These are phyloP conservation scores for Candida nonsorbophila DNA, from an alignment of 805 yeast species.

Conservation along the genomic window DNA sequence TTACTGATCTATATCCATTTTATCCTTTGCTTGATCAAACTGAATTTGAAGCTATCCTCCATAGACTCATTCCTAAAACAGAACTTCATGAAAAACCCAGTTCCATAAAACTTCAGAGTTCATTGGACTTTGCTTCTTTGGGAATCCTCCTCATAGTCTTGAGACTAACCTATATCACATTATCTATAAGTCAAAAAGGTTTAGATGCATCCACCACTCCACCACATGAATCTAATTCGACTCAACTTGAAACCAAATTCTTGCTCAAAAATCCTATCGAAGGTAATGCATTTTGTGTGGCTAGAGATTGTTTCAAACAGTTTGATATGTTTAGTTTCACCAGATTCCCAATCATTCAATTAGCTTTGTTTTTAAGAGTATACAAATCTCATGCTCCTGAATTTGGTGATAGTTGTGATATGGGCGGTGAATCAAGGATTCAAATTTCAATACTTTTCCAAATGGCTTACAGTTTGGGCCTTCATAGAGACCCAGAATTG, in stretches of 20 bases:
- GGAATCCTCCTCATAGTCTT: constrained; percentile 29
- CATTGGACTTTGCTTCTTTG: constrained; percentile 26
- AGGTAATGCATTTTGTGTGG: constrained; percentile 23
- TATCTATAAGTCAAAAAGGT: no score
- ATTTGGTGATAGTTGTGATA: constrained; percentile 52
- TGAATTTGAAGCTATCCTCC: no score
- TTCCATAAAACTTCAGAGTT: no score
- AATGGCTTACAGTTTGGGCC: constrained; percentile 34
- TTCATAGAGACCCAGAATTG: constrained; percentile 45
- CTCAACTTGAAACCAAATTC: constrained; percentile 19
- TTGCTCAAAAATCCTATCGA: constrained; percentile 24
- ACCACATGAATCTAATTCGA: no score
- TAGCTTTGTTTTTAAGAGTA: constrained; percentile 46
- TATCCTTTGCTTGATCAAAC: no score
- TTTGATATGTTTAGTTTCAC: constrained; percentile 32
- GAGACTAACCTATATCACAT: constrained; percentile 27
- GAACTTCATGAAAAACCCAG: no score
- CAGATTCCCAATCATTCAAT: no score
- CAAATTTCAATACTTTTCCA: constrained; percentile 23
- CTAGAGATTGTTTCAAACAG: constrained; percentile 30
- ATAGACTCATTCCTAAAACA: no score
- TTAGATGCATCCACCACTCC: no score
- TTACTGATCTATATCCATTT: no score
- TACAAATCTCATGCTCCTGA: constrained; percentile 46
- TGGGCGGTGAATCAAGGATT: constrained; percentile 28